phyloP scores from a whole-genome alignment of 129 eudicot species.

The Deinandra increscens region DNA sequence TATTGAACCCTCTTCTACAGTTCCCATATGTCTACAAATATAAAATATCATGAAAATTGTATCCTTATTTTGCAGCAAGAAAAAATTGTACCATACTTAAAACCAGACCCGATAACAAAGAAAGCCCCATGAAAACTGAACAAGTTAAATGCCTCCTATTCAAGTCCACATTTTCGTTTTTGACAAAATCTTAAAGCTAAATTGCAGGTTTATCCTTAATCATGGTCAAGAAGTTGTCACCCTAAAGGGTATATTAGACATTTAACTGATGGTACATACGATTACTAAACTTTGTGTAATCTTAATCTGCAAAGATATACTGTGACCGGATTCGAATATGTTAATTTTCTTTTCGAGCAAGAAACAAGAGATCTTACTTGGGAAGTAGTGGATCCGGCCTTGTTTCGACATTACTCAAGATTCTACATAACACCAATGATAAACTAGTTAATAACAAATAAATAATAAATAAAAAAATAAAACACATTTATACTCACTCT shows the following conservation, averaged over 20 bases:
- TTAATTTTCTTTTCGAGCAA: background rate
- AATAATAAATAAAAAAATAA: background rate
- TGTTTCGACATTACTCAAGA: conserved; percentile 56
- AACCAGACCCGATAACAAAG: background rate
- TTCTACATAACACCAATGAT: conserved; percentile 33
- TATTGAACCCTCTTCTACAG: background rate
- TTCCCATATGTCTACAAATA: background rate
- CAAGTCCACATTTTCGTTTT: background rate
- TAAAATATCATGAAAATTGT: background rate
- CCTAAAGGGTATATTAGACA: conserved; percentile 7
- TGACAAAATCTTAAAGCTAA: background rate
- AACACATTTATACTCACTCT: conserved; percentile 58
- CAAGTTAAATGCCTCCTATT: background rate
- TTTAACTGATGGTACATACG: background rate
- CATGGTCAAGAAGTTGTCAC: conserved; percentile 4
- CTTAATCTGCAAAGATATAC: background rate
- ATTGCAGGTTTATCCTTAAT: background rate
- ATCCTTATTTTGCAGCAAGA: conserved; percentile 1
- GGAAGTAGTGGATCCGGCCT: conserved; percentile 91
- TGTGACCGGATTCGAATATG: background rate
- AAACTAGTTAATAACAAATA: background rate
- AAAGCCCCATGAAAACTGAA: background rate
- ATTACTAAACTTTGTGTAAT: background rate
- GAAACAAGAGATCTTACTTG: conserved; percentile 45
- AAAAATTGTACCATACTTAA: background rate